A percentile compares a stretch with the other conserved stretches of the same genome.
Evolutionary conservation across 2,329 filamentous ascomycete genomes (phyloP).

Genomic region (Phyllosticta citriasiana): DNA sequence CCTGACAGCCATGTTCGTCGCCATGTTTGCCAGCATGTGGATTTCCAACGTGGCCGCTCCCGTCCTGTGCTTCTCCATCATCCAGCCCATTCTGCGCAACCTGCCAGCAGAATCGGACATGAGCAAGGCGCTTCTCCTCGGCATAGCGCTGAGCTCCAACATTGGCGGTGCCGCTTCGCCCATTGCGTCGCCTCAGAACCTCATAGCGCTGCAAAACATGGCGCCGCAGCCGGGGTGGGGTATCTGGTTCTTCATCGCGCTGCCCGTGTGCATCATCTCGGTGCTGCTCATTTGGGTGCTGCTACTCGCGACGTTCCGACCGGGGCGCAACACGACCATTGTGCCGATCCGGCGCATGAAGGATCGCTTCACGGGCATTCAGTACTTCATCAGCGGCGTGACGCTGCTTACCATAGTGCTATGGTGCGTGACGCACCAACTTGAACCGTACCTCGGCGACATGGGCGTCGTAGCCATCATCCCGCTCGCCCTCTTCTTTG

Average conservation of each 20-base stretch:
- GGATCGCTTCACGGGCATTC: conserved; percentile 76
- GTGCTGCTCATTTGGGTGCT: conserved; percentile 84
- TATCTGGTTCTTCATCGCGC: conserved; percentile 91
- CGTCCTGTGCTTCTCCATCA: conserved; percentile 94
- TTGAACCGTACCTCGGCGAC: conserved; percentile 82
- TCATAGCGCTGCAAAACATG: conserved; percentile 96
- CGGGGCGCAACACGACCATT: conserved; percentile 75
- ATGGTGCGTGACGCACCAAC: conserved; percentile 86
- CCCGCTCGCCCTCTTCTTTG: conserved; percentile 91
- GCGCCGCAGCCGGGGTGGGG: conserved; percentile 83
- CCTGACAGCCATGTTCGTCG: conserved; percentile 97
- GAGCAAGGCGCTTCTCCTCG: conserved; percentile 89
- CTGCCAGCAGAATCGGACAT: conserved; percentile 82
- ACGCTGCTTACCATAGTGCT: conserved; percentile 77
- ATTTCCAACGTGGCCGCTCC: conserved; percentile 97
- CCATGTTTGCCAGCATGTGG: conserved; percentile 96
- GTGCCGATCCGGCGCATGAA: conserved; percentile 83
- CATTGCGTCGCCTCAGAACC: conserved; percentile 94
- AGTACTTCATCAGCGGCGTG: conserved; percentile 84
- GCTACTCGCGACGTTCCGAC: conserved; percentile 75
- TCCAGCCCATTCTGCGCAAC: conserved; percentile 92
- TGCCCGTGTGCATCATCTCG: conserved; percentile 85
- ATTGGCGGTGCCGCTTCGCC: conserved; percentile 94
- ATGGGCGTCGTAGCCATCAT: conserved; percentile 99
- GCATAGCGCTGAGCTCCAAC: conserved; percentile 89